A percentile compares a stretch with the other conserved stretches of the same genome.
Conservation (phyloP, 371 early-diverging fungal genomes). For the Mucor saturninus region DNA sequence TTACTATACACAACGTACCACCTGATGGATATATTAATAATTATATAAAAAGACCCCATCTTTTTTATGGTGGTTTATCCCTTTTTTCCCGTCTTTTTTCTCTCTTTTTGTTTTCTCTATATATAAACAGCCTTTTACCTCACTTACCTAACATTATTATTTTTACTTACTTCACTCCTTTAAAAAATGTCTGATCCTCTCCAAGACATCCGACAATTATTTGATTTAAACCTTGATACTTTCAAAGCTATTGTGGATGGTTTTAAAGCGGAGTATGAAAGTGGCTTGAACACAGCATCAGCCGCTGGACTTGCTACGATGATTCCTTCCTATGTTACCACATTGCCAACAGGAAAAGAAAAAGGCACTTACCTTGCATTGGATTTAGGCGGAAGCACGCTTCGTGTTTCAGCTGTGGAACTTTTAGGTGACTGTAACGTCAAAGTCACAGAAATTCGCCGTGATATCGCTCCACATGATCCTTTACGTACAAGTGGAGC, state of each 20-base stretch:
- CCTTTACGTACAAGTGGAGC: constrained; percentile 60
- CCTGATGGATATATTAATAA: constrained; percentile 11
- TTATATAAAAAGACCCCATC: constrained; percentile 11
- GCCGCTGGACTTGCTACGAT: constrained; percentile 55
- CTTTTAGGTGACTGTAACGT: constrained; percentile 51
- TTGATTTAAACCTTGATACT: constrained; percentile 33
- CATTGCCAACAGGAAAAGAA: constrained; percentile 82
- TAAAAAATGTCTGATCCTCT: constrained; percentile 14
- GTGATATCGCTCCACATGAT: constrained; percentile 67
- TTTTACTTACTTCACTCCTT: background rate
- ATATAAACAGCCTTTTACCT: no score
- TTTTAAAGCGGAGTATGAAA: constrained; percentile 51
- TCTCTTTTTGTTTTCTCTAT: background rate
- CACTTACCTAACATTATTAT: no score
- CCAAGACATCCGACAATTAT: constrained; percentile 11
- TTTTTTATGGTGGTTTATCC: background rate
- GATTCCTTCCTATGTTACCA: constrained; percentile 85
- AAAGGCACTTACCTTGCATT: constrained; percentile 86
- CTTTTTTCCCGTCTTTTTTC: constrained; percentile 11
- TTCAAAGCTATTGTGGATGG: constrained; percentile 55
- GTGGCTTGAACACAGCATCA: constrained; percentile 49
- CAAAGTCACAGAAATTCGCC: constrained; percentile 39
- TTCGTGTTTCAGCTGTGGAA: constrained; percentile 75
- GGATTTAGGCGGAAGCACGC: constrained; percentile 92
- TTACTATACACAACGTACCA: constrained; percentile 19